These are phyloP conservation scores for Hordeum pubiflorum DNA, from an alignment of 202 grass and related monocot species.

Conservation along the genomic window DNA sequence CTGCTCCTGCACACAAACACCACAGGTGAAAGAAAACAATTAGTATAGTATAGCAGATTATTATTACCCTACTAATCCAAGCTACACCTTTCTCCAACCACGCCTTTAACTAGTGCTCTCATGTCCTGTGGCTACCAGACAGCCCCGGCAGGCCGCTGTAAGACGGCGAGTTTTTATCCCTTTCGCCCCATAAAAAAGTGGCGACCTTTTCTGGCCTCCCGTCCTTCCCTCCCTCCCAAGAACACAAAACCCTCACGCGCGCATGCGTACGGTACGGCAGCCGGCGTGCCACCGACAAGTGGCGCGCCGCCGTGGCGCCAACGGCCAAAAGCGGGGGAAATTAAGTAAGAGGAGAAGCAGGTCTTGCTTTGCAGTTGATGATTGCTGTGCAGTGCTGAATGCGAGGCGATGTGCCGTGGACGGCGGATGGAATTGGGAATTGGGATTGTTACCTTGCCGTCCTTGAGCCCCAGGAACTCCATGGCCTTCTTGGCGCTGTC, in stretches of 20 bases:
- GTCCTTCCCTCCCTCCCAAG: neutral
- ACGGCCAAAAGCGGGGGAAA: neutral
- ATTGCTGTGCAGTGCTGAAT: neutral
- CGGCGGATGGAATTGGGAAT: neutral
- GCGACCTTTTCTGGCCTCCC: constrained; percentile 16
- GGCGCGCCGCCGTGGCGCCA: neutral
- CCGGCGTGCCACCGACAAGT: neutral
- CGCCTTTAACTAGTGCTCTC: neutral
- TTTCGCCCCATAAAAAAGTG: constrained; percentile 30
- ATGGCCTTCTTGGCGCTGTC: constrained; percentile 90
- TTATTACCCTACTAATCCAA: neutral
- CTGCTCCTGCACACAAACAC: constrained; percentile 43
- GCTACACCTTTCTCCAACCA: neutral
- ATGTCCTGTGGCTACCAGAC: neutral
- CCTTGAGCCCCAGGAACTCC: constrained; percentile 72
- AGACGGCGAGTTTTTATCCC: neutral
- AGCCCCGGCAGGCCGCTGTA: constrained; percentile 18
- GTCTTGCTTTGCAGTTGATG: neutral
- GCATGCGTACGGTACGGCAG: constrained; percentile 24
- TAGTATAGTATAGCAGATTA: neutral
- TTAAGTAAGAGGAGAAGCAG: neutral
- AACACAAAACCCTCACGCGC: constrained; percentile 34
- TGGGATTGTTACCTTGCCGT: constrained; percentile 39
- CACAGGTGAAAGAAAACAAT: neutral
- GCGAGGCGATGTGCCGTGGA: neutral